A percentile compares a stretch with the other conserved stretches of the same genome.
These are phyloP conservation scores for Macaranga tanarius DNA, from an alignment of 441 rosid species.

Conservation along the genomic window DNA sequence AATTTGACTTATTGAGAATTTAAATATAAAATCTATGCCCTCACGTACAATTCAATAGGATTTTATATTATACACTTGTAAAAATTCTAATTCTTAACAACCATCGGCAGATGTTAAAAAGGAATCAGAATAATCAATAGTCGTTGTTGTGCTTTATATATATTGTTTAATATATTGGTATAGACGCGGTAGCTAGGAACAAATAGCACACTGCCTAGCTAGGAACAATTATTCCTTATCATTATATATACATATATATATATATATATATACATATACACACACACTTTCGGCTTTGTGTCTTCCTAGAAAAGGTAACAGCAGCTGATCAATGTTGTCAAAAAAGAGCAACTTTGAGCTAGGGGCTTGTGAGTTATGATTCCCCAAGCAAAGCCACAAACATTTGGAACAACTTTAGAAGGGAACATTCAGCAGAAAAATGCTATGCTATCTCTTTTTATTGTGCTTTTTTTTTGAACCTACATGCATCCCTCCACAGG, in stretches of 20 bases:
- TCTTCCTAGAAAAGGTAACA: conserved; percentile 3
- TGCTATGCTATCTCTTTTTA: not conserved
- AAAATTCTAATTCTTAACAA: not conserved
- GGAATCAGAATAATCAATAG: not conserved
- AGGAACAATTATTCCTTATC: not conserved
- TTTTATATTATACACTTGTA: too few relatives aligned
- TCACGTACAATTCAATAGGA: too few relatives aligned
- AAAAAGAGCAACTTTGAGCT: not conserved
- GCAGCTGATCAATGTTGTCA: not conserved
- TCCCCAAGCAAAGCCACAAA: conserved; percentile 10
- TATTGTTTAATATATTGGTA: not conserved
- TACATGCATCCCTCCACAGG: too few relatives aligned
- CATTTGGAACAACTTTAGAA: conserved; percentile 8
- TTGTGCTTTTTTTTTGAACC: not conserved
- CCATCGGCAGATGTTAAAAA: not conserved
- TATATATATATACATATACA: too few relatives aligned
- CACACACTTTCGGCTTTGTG: conserved; percentile 3
- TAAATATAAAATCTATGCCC: too few relatives aligned
- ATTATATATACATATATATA: not conserved
- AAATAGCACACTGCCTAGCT: not conserved
- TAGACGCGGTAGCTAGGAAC: not conserved
- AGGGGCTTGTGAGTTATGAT: not conserved
- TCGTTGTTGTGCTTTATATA: not conserved
- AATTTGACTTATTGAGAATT: too few relatives aligned
- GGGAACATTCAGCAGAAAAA: conserved; percentile 2